Evolutionary conservation across 371 early-diverging fungal genomes (phyloP).

Genomic region (Rhizopus delemar): DNA sequence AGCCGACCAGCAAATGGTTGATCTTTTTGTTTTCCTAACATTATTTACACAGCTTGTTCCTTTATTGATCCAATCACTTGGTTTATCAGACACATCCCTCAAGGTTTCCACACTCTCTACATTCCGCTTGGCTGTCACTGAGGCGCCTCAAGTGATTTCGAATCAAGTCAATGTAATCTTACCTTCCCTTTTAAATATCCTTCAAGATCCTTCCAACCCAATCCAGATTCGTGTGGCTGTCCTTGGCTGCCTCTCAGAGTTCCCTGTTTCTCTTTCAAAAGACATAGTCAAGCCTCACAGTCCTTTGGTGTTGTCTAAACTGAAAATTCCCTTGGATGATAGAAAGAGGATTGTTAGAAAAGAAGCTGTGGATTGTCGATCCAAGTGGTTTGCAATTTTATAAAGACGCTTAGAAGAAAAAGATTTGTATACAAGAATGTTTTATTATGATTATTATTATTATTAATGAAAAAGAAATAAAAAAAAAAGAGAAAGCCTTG

Average conservation of each 20-base stretch:
- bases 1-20: slow-evolving; percentile 14
- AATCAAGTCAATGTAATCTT: slow-evolving; percentile 57
- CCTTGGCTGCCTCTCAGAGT: slow-evolving; percentile 65
- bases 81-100: slow-evolving; percentile 61
- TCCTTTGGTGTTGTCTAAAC: slow-evolving; percentile 58
- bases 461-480: not conserved
- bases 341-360: slow-evolving; percentile 84
- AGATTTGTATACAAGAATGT: not conserved
- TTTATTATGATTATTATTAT: not conserved
- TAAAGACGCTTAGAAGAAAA: not conserved
- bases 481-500: slow-evolving; percentile 2
- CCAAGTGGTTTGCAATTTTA: slow-evolving; percentile 69
- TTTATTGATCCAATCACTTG: slow-evolving; percentile 70
- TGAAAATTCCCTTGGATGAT: slow-evolving; percentile 78
- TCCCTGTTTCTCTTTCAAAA: slow-evolving; percentile 65
- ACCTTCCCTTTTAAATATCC: slow-evolving; percentile 47
- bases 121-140: slow-evolving; percentile 61
- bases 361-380: slow-evolving; percentile 85
- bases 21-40: not conserved
- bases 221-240: slow-evolving; percentile 69
- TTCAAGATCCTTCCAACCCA: slow-evolving; percentile 42
- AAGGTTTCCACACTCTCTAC: slow-evolving; percentile 79
- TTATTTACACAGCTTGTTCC: slow-evolving; percentile 61
- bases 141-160: slow-evolving; percentile 64
- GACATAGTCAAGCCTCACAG: slow-evolving; percentile 66